Evolutionary conservation across 2,329 filamentous ascomycete species (phyloP).

Genomic region (Pestalotiopsis sp.): DNA sequence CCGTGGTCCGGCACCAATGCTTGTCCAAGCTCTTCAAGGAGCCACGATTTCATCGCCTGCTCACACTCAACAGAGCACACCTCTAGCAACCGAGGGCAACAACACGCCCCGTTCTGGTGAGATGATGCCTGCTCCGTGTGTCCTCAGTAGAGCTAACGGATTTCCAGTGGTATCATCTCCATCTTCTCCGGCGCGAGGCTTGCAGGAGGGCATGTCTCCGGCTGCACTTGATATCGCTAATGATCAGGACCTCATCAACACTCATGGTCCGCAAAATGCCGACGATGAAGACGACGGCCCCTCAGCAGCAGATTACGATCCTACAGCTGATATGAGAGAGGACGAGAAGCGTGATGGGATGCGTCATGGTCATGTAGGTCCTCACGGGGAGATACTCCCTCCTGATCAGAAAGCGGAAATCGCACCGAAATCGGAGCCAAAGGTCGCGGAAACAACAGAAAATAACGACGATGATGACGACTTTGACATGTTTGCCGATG

Average conservation of each 20-base stretch:
- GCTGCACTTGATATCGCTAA: constrained; percentile 64
- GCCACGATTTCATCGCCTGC: constrained; percentile 57
- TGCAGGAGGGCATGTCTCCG: constrained; percentile 57
- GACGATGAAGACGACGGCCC: constrained; percentile 63
- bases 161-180: constrained; percentile 34
- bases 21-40: constrained; percentile 73
- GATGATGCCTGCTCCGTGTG: constrained; percentile 17
- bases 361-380: constrained; percentile 51
- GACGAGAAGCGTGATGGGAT: constrained; percentile 65
- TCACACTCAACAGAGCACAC: constrained; percentile 47
- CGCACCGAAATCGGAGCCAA: constrained; percentile 37
- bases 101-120: constrained; percentile 54
- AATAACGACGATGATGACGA: constrained; percentile 63
- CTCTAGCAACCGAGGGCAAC: constrained; percentile 35
- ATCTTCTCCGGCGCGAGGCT: constrained; percentile 42
- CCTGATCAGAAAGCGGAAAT: constrained; percentile 32
- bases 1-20: constrained; percentile 71
- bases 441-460: constrained; percentile 47
- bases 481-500: constrained; percentile 89
- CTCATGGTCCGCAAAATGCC: constrained; percentile 41
- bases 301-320: constrained; percentile 79
- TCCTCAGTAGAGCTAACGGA: constrained; percentile 24
- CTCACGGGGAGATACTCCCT: constrained; percentile 61
- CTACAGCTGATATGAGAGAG: constrained; percentile 75
- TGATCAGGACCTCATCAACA: constrained; percentile 70